Conservation (phyloP, 805 yeast species). For the Cyberlindnera japonica region DNA sequence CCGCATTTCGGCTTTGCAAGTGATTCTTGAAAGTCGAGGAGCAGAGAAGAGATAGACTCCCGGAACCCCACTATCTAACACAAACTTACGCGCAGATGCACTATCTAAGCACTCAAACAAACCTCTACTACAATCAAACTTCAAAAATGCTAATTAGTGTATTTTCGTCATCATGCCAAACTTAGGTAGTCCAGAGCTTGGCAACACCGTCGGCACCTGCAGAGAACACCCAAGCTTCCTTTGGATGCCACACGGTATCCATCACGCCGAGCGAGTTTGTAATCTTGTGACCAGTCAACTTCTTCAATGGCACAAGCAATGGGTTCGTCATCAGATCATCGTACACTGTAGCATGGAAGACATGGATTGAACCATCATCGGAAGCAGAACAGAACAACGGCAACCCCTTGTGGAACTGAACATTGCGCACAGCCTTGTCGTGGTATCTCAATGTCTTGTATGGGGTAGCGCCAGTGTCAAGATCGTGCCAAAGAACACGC, state of each 20-base stretch:
- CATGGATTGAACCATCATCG: slow-evolving; percentile 90
- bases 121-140: no score
- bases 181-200: slow-evolving; percentile 86
- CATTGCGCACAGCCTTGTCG: slow-evolving; percentile 87
- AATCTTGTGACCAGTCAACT: slow-evolving; percentile 84
- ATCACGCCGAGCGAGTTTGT: slow-evolving; percentile 81
- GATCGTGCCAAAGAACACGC: slow-evolving; percentile 95
- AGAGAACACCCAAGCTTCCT: slow-evolving; percentile 96
- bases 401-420: slow-evolving; percentile 79
- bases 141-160: no score
- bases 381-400: slow-evolving; percentile 94
- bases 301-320: slow-evolving; percentile 90
- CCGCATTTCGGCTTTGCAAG: no score
- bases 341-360: slow-evolving; percentile 94
- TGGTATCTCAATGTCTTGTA: slow-evolving; percentile 95
- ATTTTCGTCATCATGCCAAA: no score
- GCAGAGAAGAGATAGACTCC: no score
- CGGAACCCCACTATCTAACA: no score
- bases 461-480: slow-evolving; percentile 84
- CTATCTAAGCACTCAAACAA: no score
- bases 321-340: slow-evolving; percentile 96
- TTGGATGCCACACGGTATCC: slow-evolving; percentile 91
- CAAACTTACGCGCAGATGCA: no score
- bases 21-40: no score
- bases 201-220: slow-evolving; percentile 98